phyloP scores from a whole-genome alignment of 2,329 filamentous ascomycete species.

The Phaeosphaeria sp. region DNA sequence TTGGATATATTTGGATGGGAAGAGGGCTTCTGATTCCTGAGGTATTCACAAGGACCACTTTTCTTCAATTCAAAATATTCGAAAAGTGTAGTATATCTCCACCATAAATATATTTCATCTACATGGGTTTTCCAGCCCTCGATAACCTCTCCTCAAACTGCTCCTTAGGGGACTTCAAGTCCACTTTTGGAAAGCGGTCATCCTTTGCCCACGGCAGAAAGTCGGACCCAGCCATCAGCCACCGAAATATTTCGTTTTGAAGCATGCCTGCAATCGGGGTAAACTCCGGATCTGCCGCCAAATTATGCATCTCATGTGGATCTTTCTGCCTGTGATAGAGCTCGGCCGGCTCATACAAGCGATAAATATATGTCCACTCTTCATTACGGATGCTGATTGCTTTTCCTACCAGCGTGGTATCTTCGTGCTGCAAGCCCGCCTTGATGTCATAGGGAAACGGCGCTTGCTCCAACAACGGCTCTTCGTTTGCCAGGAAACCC shows the following conservation, averaged over 20 bases:
- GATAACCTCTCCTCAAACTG: neutral
- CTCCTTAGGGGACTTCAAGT: neutral
- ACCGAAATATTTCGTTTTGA: neutral
- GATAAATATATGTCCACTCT: neutral
- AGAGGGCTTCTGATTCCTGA: neutral
- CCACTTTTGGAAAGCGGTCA: neutral
- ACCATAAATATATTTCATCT: neutral
- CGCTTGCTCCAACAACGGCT: neutral
- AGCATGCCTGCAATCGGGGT: neutral
- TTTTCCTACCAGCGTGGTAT: neutral
- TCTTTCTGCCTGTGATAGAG: neutral
- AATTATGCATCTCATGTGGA: neutral
- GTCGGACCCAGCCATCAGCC: neutral
- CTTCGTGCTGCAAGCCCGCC: neutral
- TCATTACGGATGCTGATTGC: neutral
- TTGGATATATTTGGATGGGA: neutral
- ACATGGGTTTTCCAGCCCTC: neutral
- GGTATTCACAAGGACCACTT: neutral
- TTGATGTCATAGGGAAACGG: neutral
- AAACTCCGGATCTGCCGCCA: neutral
- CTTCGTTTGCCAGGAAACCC: neutral
- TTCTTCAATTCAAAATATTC: too few relatives aligned
- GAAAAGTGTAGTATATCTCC: neutral
- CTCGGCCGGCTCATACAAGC: neutral
- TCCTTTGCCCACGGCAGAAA: neutral